Evolutionary conservation across 2,329 filamentous ascomycete species (phyloP).

Genomic region (Trichophyton simii): DNA sequence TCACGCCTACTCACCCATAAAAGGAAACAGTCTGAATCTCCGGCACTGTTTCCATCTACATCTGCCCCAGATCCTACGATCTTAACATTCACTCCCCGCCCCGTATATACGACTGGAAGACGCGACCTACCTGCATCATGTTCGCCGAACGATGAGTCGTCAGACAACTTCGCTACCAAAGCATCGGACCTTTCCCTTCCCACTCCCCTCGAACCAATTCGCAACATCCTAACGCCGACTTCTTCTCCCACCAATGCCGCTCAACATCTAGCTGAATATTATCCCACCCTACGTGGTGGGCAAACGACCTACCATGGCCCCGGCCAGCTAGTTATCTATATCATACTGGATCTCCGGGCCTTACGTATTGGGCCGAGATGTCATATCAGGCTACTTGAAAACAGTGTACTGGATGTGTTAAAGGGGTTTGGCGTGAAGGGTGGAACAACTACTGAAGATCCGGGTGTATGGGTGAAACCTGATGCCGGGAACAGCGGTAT

Average conservation of each 20-base stretch:
- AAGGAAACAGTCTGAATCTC: slow-evolving; percentile 23
- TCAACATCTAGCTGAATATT: slow-evolving; percentile 45
- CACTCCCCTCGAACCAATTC: slow-evolving; percentile 26
- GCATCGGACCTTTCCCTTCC: slow-evolving; percentile 27
- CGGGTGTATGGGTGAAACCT: slow-evolving; percentile 63
- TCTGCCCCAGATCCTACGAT: slow-evolving; percentile 53
- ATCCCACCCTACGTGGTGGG: slow-evolving; percentile 67
- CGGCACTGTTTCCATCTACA: slow-evolving; percentile 11
- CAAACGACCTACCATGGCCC: slow-evolving; percentile 93
- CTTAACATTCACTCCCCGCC: slow-evolving; percentile 68
- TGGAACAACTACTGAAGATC: slow-evolving; percentile 49
- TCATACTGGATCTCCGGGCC: slow-evolving; percentile 66
- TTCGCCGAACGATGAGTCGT: slow-evolving; percentile 18
- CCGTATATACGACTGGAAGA: slow-evolving; percentile 82
- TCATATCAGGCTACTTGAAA: slow-evolving; percentile 69
- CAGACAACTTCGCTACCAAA: slow-evolving; percentile 16
- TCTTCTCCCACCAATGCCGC: slow-evolving; percentile 8
- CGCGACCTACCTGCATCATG: slow-evolving; percentile 45
- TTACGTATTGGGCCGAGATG: slow-evolving; percentile 56
- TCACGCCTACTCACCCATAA: slow-evolving; percentile 50
- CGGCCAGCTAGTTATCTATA: slow-evolving; percentile 85
- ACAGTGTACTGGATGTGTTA: slow-evolving; percentile 57
- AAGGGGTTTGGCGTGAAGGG: slow-evolving; percentile 47
- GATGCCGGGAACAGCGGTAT: neutral
- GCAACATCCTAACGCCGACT: slow-evolving; percentile 20